Conservation (phyloP, 2,329 filamentous ascomycete species). For the Juglanconis juglandina region DNA sequence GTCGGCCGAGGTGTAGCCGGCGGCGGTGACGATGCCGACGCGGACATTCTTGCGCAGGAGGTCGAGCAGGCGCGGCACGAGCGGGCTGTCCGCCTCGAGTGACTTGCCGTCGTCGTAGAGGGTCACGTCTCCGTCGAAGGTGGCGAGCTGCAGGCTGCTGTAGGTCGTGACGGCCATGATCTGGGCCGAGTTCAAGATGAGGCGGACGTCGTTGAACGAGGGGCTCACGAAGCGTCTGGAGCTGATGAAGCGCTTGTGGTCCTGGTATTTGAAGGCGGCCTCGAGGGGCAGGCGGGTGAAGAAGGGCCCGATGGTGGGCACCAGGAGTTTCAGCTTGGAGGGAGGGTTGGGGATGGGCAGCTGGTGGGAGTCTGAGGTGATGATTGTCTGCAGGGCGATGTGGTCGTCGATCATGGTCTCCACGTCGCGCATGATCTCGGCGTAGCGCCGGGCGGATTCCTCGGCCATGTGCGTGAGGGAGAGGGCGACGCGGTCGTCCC, state of each 20-base stretch:
- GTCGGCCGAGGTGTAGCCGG: slow-evolving; percentile 84
- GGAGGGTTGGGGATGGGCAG: slow-evolving; percentile 44
- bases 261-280: slow-evolving; percentile 88
- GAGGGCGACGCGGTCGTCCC: slow-evolving; percentile 35
- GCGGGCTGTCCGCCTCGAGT: slow-evolving; percentile 70
- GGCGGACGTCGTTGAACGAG: slow-evolving; percentile 92
- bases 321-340: slow-evolving; percentile 88
- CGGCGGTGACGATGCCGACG: slow-evolving; percentile 94
- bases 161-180: slow-evolving; percentile 80
- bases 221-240: slow-evolving; percentile 89
- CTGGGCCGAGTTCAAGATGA: slow-evolving; percentile 93
- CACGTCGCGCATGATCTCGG: slow-evolving; percentile 88
- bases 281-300: slow-evolving; percentile 85
- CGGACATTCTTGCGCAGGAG: slow-evolving; percentile 75
- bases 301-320: slow-evolving; percentile 88
- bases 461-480: slow-evolving; percentile 67
- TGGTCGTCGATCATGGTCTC: slow-evolving; percentile 90
- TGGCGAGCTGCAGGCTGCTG: slow-evolving; percentile 76
- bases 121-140: slow-evolving; percentile 97
- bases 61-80: slow-evolving; percentile 65
- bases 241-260: slow-evolving; percentile 80
- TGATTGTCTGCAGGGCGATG: slow-evolving; percentile 49
- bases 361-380: neutral
- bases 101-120: slow-evolving; percentile 87
- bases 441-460: slow-evolving; percentile 82